Base-by-base conservation (phyloP, 805 yeast genomes). In the Myxozyma mucilagina region DNA sequence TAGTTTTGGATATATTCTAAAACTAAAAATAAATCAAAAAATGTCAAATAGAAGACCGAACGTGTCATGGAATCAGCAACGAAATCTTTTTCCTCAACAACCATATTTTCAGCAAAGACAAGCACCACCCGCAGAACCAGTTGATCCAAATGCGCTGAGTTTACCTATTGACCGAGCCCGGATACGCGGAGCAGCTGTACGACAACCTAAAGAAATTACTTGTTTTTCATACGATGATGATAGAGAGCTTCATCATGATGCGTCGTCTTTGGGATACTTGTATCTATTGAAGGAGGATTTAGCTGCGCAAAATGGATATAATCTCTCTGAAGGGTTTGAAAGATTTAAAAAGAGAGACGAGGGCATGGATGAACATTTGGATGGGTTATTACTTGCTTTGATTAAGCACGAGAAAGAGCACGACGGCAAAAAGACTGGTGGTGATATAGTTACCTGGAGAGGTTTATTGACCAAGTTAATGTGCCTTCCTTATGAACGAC, bases 201-300 rank as follows among this genome's bases (percentile, higher is more conserved):
- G 87, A 69, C 96, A 90, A 72, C 98, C 99, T 1, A 87, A 86
- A 66, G 97, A 94, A 73, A 67, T 93, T 2, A 78, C 82, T n/a
- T 73, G 82, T 3, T 93, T 78, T 71, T 84, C 93, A 1, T 76
- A 90, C 59, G 85, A 84, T 24, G 82, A 79, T 24, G 78, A 81
- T 34, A 69, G 75, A 35, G 71, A 74, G 4, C 74, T 82, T 9
- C 65, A 47, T n/a, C 53, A 55, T 24, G 86, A 84, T 66, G 83
- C 83, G 56, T 73, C 83, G 0, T 79, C 82, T 3, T 73, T 90
- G 54, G 76, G 80, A n/a, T 90, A 89, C 74, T 92, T 80, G 76
- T 94, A 90, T 72, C 78, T 93, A 35, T 96, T 97, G 14, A 91
- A 89, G 70, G 73, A 84, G 3, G 67, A 65, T 24, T 29, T 59